A percentile compares a stretch with the other conserved stretches of the same genome.
Evolutionary conservation across 2,329 filamentous ascomycete species (phyloP).

Genomic region (Ophiobolus disseminans): DNA sequence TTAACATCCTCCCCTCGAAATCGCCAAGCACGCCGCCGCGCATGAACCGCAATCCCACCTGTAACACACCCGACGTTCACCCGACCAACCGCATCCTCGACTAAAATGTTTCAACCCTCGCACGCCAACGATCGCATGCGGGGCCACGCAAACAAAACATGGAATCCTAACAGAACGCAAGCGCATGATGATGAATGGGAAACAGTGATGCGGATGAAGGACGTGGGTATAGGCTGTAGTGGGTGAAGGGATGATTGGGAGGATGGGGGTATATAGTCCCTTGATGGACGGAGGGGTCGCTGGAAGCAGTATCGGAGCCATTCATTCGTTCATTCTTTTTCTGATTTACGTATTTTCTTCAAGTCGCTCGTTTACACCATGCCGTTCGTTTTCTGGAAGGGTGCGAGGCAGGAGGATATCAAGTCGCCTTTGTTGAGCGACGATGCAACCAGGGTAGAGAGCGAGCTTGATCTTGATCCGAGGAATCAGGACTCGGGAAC

Average conservation of each 20-base stretch:
- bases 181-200: slow-evolving; percentile 12
- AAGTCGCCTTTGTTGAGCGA: slow-evolving; percentile 11
- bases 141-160: slow-evolving; percentile 3
- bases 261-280: not conserved
- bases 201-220: slow-evolving; percentile 19
- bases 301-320: too few species aligned
- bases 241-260: slow-evolving; percentile 4
- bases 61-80: slow-evolving; percentile 6
- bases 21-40: not conserved
- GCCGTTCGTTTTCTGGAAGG: slow-evolving; percentile 36
- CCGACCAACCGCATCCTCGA: slow-evolving; percentile 11
- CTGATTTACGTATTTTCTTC: slow-evolving; percentile 2
- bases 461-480: slow-evolving; percentile 18
- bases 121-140: slow-evolving; percentile 11
- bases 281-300: slow-evolving; percentile 2
- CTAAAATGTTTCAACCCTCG: slow-evolving; percentile 6
- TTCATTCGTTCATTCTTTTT: not conserved
- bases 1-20: not conserved
- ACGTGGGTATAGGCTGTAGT: slow-evolving; percentile 9
- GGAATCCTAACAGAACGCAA: slow-evolving; percentile 7
- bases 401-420: slow-evolving; percentile 16
- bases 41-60: slow-evolving; percentile 25
- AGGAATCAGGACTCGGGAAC: slow-evolving; percentile 25
- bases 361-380: slow-evolving; percentile 14
- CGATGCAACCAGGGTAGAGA: slow-evolving; percentile 5